Base-by-base conservation (phyloP, 768 basidiomycete genomes). In the Tephrocybe sp. region DNA sequence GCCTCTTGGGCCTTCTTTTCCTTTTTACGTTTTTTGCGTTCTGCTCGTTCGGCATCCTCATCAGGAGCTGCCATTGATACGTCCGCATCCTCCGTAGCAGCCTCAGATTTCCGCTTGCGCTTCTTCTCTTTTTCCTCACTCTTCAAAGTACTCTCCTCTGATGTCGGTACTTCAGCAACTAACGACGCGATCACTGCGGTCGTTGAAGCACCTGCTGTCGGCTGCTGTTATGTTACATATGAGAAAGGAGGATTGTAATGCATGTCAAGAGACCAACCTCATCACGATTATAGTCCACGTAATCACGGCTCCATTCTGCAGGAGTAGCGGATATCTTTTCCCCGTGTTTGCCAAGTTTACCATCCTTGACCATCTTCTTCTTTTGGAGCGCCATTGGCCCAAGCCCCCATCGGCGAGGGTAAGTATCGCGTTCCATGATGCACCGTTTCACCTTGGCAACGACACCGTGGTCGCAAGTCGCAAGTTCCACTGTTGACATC, bases 391-490 rank as follows among this genome's bases (percentile, higher is more conserved):
- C 96, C 69, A 95, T 83, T 17, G 97, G 97, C n/a, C 97, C 97
- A 45, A 98, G 82, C 44, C 97, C 97, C 97, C 97, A 98, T 56
- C 95, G 84, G 50, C 97, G 84, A 35, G 97, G 97, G 69, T 99
- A 99, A 16, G 92, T 90, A 69, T 99, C 97, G 33, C 96, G 87
- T 68, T 98, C 97, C 97, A 99, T 99, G 65, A 99, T 98, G 65
- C 96, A 98, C 45, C 97, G 79, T 74, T 99, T 99, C 64, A 99
- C 93, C 73, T 98, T 98, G 32, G 97, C 97, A 38, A 98, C 96
- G 51, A 99, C 92, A 41, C 97, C 97, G 64, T 99, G 96, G 67
- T 98, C 95, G 68, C 96, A 98, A 2, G 95, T 96, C 8, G 93
- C 89, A 44, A 99, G 84, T 68, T 99, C 97, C 52, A 96, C 96